These are phyloP conservation scores for Ophiostoma triangulosporum DNA, from an alignment of 2,329 filamentous ascomycete species.

Conservation along the genomic window DNA sequence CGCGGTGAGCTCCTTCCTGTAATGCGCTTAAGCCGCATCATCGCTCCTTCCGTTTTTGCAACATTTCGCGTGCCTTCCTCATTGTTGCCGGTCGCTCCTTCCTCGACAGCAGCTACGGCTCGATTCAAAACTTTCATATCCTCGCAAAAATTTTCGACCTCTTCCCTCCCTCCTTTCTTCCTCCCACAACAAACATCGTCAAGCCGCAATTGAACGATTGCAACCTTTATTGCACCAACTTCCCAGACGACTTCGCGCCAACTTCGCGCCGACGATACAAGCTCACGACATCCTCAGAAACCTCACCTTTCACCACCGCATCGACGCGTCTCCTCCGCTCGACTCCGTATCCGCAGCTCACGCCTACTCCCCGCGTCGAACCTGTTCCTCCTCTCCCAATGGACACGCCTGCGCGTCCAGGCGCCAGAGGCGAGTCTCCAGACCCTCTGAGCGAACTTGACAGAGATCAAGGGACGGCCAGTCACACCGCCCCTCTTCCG, in stretches of 20 bases:
- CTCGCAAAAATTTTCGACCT: background rate
- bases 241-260: background rate
- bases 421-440: background rate
- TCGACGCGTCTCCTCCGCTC: background rate
- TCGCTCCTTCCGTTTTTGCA: background rate
- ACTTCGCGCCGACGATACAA: background rate
- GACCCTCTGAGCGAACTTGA: conserved; percentile 1
- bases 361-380: background rate
- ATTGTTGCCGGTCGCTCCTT: background rate
- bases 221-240: background rate
- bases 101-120: background rate
- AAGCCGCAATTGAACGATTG: background rate
- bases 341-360: background rate
- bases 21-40: background rate
- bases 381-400: background rate
- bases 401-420: background rate
- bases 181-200: background rate
- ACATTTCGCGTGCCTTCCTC: background rate
- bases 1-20: conserved; percentile 1
- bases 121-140: background rate
- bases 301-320: background rate
- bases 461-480: background rate
- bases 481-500: background rate
- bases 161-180: background rate
- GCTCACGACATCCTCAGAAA: background rate